A percentile compares a stretch with the other conserved stretches of the same genome.
phyloP scores from a whole-genome alignment of 2,329 filamentous ascomycete genomes.

The Cladosporium austrohemisphaericum region DNA sequence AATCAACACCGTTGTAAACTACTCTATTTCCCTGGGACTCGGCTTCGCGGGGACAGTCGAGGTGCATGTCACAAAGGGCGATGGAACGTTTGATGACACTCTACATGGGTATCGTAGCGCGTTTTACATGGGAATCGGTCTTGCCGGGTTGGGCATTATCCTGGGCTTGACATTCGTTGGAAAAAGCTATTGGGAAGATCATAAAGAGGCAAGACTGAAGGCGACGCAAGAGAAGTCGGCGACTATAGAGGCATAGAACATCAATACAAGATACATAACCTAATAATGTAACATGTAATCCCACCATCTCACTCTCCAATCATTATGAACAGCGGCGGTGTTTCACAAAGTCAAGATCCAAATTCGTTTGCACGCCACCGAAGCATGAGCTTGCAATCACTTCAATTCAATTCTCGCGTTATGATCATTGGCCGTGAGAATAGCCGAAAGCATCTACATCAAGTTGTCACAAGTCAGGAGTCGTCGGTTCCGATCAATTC shows the following conservation, averaged over 20 bases:
- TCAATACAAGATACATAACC: no score
- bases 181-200: conserved; percentile 18
- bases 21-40: conserved; percentile 62
- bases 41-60: conserved; percentile 65
- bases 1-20: conserved; percentile 65
- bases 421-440: no score
- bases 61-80: conserved; percentile 42
- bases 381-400: no score
- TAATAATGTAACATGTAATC: no score
- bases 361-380: no score
- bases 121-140: conserved; percentile 39
- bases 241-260: background rate
- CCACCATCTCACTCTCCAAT: no score
- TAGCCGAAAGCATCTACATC: no score
- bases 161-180: conserved; percentile 28
- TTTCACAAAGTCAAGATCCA: no score
- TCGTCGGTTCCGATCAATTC: background rate
- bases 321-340: no score
- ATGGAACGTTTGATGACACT: conserved; percentile 30
- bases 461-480: background rate
- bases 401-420: no score
- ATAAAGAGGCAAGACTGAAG: background rate
- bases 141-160: conserved; percentile 28
- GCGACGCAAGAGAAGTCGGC: background rate
- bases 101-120: conserved; percentile 40